phyloP scores from a whole-genome alignment of 768 basidiomycete species.

The Pisolithus marmoratus region DNA sequence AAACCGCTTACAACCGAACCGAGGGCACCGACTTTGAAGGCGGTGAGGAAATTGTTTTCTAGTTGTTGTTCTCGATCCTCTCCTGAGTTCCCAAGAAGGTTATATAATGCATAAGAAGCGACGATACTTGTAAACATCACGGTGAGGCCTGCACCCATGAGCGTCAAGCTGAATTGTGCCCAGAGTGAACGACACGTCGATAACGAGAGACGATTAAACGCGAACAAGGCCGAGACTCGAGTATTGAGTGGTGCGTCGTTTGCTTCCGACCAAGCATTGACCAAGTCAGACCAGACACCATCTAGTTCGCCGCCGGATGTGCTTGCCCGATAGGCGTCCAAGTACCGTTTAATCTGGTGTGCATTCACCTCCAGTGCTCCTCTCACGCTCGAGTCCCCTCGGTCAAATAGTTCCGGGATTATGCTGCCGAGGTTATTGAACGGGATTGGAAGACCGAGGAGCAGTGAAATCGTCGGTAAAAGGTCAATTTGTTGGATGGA shows the following conservation, averaged over 20 bases:
- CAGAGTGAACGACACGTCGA: constrained; percentile 77
- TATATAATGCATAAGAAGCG: constrained; percentile 52
- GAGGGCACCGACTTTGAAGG: constrained; percentile 28
- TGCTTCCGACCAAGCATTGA: constrained; percentile 39
- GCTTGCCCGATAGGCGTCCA: constrained; percentile 69
- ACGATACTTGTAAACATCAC: constrained; percentile 53
- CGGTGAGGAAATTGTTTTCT: constrained; percentile 22
- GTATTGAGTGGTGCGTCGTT: constrained; percentile 18
- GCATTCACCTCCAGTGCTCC: constrained; percentile 67
- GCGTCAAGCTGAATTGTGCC: constrained; percentile 85
- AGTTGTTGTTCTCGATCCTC: constrained; percentile 42
- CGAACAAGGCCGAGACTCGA: constrained; percentile 11
- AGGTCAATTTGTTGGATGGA: constrained; percentile 90
- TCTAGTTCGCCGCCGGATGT: constrained; percentile 71
- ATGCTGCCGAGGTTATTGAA: constrained; percentile 91
- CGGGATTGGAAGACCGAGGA: constrained; percentile 90
- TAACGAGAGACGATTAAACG: constrained; percentile 32
- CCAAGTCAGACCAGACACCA: constrained; percentile 51
- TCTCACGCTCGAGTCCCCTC: constrained; percentile 37
- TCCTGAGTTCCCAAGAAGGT: constrained; percentile 35
- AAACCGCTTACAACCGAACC: constrained; percentile 36
- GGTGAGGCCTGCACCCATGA: constrained; percentile 70
- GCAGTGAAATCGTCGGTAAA: constrained; percentile 79
- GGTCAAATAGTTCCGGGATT: constrained; percentile 88
- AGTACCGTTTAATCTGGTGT: constrained; percentile 69